Conservation (phyloP, 371 early-diverging fungal genomes). For the Apophysomyces variabilis region DNA sequence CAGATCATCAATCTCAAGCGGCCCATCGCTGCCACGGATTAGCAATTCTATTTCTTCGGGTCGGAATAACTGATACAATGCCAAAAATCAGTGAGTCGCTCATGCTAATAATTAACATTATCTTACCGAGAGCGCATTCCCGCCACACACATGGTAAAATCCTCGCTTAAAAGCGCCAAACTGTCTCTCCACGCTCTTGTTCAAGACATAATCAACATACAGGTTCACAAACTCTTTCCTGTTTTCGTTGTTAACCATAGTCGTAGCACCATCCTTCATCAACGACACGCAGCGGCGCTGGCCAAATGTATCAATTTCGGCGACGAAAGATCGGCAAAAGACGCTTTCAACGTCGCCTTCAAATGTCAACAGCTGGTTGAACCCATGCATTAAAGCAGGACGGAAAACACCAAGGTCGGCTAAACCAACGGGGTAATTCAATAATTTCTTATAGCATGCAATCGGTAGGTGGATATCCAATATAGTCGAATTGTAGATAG, state of each 20-base stretch:
- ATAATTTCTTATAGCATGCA: constrained; percentile 94
- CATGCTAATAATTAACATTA: not conserved
- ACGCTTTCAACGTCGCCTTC: constrained; percentile 83
- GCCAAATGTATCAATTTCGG: constrained; percentile 81
- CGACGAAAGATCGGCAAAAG: constrained; percentile 85
- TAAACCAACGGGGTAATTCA: constrained; percentile 66
- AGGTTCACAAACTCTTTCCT: constrained; percentile 81
- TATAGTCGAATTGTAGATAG: constrained; percentile 92
- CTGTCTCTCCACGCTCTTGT: constrained; percentile 74
- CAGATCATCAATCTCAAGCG: constrained; percentile 80
- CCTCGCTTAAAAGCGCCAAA: constrained; percentile 93
- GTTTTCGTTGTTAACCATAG: constrained; percentile 79
- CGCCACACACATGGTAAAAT: constrained; percentile 90
- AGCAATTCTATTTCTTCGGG: constrained; percentile 97
- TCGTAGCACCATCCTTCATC: constrained; percentile 71
- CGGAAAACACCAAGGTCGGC: constrained; percentile 61
- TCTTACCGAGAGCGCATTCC: constrained; percentile 79
- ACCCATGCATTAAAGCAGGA: constrained; percentile 79
- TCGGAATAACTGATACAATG: constrained; percentile 68
- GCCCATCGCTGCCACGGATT: constrained; percentile 90
- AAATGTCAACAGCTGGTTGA: constrained; percentile 81
- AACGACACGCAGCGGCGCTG: constrained; percentile 69
- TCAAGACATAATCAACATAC: constrained; percentile 83
- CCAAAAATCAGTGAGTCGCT: not conserved
- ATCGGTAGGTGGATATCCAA: constrained; percentile 90